Percentiles rank a stretch among this genome's conserved stretches.
Evolutionary conservation across 2,329 filamentous ascomycete genomes (phyloP).

Genomic region (Cyclaneusma minus): DNA sequence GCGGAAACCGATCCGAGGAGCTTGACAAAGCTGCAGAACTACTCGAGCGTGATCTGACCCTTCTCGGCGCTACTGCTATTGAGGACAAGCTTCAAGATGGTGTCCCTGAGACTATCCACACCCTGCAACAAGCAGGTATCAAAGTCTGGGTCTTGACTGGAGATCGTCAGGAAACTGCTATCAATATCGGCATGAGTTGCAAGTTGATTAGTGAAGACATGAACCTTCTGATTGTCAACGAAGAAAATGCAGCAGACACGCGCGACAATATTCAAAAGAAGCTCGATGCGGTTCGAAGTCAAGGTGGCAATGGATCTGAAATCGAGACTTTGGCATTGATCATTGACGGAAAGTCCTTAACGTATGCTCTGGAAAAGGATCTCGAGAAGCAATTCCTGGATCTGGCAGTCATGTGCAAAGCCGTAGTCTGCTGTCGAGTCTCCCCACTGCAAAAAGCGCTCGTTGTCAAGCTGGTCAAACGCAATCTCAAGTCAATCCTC

Average conservation of each 20-base stretch:
- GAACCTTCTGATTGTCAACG: constrained; percentile 93
- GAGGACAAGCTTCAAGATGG: constrained; percentile 95
- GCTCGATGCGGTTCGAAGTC: constrained; percentile 73
- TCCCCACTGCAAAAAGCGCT: constrained; percentile 93
- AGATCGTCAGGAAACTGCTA: constrained; percentile 94
- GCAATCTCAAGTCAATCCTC: constrained; percentile 76
- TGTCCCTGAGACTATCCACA: constrained; percentile 95
- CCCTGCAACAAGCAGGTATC: constrained; percentile 88
- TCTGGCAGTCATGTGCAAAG: constrained; percentile 88
- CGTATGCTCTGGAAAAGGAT: constrained; percentile 82
- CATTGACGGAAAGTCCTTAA: constrained; percentile 92
- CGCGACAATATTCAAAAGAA: constrained; percentile 88
- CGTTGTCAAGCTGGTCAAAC: constrained; percentile 94
- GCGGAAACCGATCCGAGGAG: constrained; percentile 84
- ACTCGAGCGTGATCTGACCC: constrained; percentile 80
- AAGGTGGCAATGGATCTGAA: constrained; percentile 61
- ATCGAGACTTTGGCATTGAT: constrained; percentile 79
- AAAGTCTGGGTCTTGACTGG: constrained; percentile 98
- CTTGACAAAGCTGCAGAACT: constrained; percentile 94
- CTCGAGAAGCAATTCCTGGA: constrained; percentile 89
- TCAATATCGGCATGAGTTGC: constrained; percentile 99
- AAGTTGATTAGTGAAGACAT: constrained; percentile 98
- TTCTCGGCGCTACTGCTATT: constrained; percentile 91
- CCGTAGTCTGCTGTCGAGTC: constrained; percentile 96
- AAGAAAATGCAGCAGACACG: constrained; percentile 65